These are phyloP conservation scores for Nectriaceae sp. DNA, from an alignment of 2,329 filamentous ascomycete species.

Conservation along the genomic window DNA sequence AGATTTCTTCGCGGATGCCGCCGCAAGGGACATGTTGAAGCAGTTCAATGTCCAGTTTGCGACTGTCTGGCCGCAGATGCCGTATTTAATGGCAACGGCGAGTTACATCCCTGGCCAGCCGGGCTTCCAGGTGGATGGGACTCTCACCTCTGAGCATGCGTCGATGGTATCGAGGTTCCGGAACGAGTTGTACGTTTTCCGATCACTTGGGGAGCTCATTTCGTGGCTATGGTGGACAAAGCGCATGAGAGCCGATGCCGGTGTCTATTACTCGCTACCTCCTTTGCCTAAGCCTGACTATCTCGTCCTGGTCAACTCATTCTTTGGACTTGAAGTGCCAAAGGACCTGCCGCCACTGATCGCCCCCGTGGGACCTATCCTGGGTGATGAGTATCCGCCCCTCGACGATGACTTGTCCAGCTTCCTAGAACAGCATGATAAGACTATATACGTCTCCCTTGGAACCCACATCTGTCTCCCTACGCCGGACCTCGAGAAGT, in stretches of 20 bases:
- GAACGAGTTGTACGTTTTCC: constrained; percentile 36
- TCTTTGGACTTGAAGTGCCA: constrained; percentile 44
- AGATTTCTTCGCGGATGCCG: constrained; percentile 46
- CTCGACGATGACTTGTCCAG: constrained; percentile 25
- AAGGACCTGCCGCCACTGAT: constrained; percentile 43
- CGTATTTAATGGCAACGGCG: constrained; percentile 36
- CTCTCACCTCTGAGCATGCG: constrained; percentile 40
- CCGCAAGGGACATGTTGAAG: constrained; percentile 40
- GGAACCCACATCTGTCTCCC: constrained; percentile 43
- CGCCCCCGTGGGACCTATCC: constrained; percentile 41
- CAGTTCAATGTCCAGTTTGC: constrained; percentile 41
- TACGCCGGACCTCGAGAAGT: constrained; percentile 29
- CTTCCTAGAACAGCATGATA: constrained; percentile 35
- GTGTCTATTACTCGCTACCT: constrained; percentile 33
- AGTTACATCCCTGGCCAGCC: constrained; percentile 44
- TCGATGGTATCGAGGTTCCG: constrained; percentile 38
- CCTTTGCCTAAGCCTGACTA: constrained; percentile 39
- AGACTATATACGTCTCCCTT: constrained; percentile 42
- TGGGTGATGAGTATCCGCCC: constrained; percentile 35
- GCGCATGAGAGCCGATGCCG: constrained; percentile 35
- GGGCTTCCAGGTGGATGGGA: constrained; percentile 41
- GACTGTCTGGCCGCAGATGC: constrained; percentile 44
- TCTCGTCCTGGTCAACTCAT: constrained; percentile 45
- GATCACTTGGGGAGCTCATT: constrained; percentile 32
- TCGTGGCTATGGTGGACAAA: constrained; percentile 31